phyloP scores from a whole-genome alignment of 2,329 filamentous ascomycete genomes.

The Verticillium nubilum region DNA sequence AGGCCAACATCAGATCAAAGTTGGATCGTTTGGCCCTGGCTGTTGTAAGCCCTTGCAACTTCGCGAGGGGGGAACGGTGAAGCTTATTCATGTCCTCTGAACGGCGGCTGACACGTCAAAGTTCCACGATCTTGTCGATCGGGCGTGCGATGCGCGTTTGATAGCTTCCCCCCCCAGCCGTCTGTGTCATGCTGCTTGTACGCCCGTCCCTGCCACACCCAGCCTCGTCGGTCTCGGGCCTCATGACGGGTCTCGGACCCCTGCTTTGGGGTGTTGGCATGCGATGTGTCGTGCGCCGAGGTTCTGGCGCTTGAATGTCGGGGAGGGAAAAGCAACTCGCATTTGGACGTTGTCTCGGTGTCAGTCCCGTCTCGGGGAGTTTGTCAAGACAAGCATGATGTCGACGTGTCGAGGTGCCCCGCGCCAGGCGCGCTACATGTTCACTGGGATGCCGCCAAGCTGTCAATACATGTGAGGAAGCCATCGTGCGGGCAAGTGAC shows the following conservation, averaged over 20 bases:
- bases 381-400: neutral
- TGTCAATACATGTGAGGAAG: neutral
- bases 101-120: neutral
- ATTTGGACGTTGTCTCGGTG: neutral
- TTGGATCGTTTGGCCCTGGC: slow-evolving; percentile 1
- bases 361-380: neutral
- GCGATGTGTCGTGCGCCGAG: neutral
- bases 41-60: neutral
- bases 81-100: neutral
- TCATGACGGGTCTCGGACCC: neutral
- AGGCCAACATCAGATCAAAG: slow-evolving; percentile 8
- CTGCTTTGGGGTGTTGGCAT: neutral
- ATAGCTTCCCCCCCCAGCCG: neutral
- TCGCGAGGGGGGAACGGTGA: slow-evolving; percentile 6
- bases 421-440: neutral
- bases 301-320: neutral
- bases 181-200: neutral
- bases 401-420: neutral
- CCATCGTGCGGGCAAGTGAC: neutral
- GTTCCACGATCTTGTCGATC: neutral
- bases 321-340: neutral
- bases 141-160: neutral
- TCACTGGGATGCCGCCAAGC: neutral
- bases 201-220: neutral
- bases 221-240: neutral